phyloP scores from a whole-genome alignment of 495 filamentous ascomycete genomes.

The Penicillium manginii region DNA sequence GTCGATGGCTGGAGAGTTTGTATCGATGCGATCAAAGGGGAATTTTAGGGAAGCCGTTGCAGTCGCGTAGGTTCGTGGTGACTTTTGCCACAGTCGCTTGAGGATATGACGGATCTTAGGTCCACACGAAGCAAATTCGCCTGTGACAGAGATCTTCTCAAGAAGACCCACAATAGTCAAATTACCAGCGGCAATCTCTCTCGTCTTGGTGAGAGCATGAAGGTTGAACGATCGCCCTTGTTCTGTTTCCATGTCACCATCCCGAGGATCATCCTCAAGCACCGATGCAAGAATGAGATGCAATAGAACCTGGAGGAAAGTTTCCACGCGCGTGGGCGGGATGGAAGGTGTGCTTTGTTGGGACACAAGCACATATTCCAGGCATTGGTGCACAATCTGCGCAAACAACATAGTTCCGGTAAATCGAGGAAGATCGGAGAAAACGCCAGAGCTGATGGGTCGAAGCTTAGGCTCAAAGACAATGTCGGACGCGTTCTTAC shows the following conservation, averaged over 20 bases:
- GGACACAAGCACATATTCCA: slow-evolving; percentile 73
- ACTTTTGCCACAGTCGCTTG: slow-evolving; percentile 84
- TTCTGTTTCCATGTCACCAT: slow-evolving; percentile 55
- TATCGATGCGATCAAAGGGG: slow-evolving; percentile 57
- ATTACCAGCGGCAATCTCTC: slow-evolving; percentile 56
- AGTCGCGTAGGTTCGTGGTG: slow-evolving; percentile 66
- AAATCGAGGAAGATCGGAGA: slow-evolving; percentile 73
- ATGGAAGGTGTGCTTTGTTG: slow-evolving; percentile 68
- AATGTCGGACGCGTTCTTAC: slow-evolving; percentile 77
- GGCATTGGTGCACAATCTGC: slow-evolving; percentile 86
- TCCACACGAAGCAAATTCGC: slow-evolving; percentile 76
- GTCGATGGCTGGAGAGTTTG: slow-evolving; percentile 60
- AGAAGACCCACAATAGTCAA: slow-evolving; percentile 75
- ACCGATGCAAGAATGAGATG: slow-evolving; percentile 85
- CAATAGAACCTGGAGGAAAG: slow-evolving; percentile 86
- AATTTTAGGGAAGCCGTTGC: slow-evolving; percentile 57
- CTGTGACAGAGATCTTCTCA: slow-evolving; percentile 71
- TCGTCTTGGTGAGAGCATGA: slow-evolving; percentile 64
- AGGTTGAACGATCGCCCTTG: slow-evolving; percentile 65
- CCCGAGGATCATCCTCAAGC: slow-evolving; percentile 71
- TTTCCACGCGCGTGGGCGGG: slow-evolving; percentile 80
- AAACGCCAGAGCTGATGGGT: slow-evolving; percentile 76
- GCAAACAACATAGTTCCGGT: slow-evolving; percentile 83
- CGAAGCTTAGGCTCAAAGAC: slow-evolving; percentile 91
- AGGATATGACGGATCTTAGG: slow-evolving; percentile 84